Percentiles rank a stretch among this genome's conserved stretches.
These are phyloP conservation scores for Gnetum montanum DNA, from an alignment of 75 land plant genomes.

Conservation along the genomic window DNA sequence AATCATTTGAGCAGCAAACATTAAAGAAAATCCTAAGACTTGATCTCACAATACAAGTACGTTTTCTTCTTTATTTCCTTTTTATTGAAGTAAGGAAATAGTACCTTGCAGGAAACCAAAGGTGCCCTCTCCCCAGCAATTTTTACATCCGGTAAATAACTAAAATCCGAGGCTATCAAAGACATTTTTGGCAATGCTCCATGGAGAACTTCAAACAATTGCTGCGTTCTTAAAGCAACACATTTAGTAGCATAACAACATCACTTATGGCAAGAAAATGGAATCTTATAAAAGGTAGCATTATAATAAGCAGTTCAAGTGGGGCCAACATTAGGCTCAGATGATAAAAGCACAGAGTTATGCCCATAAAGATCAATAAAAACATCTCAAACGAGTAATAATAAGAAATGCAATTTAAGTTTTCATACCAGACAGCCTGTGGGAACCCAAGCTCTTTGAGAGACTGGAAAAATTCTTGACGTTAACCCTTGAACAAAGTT, in stretches of 20 bases:
- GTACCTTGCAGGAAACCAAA: conserved; percentile 82
- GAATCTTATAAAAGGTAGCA: too few species aligned
- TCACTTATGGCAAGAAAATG: background rate
- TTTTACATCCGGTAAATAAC: conserved; percentile 81
- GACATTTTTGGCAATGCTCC: conserved; percentile 75
- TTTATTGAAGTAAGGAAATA: background rate
- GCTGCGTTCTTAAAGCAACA: conserved; percentile 29
- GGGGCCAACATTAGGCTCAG: too few species aligned
- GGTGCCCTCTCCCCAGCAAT: conserved; percentile 84
- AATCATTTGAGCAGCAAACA: too few species aligned
- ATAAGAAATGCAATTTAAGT: too few species aligned
- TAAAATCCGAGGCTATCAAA: conserved; percentile 84
- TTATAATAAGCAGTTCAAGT: too few species aligned
- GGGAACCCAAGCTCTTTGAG: conserved; percentile 82
- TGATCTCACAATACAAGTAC: too few species aligned
- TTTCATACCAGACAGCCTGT: conserved; percentile 92
- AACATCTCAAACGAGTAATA: background rate
- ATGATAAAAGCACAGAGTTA: too few species aligned
- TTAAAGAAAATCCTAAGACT: too few species aligned
- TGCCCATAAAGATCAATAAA: too few species aligned
- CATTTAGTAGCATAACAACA: background rate
- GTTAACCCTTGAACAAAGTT: conserved; percentile 30
- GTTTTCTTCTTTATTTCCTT: too few species aligned
- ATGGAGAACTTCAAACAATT: conserved; percentile 71
- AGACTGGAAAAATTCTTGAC: conserved; percentile 47